These are phyloP conservation scores for Sporisorium reilianum DNA, from an alignment of 1,284 basidiomycete species.

Conservation along the genomic window DNA sequence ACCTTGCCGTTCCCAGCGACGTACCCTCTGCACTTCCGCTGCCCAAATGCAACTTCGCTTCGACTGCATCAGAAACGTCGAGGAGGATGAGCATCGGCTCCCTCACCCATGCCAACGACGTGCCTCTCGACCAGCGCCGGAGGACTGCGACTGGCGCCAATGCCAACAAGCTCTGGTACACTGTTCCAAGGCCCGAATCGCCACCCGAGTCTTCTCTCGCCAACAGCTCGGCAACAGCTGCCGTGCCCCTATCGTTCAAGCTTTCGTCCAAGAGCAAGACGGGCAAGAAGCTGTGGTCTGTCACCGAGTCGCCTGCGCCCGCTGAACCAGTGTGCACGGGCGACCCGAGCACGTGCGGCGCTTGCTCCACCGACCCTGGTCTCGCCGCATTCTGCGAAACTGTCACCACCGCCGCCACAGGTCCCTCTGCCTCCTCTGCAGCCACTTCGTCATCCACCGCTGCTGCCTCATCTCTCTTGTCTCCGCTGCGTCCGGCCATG, in stretches of 20 bases:
- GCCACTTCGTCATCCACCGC: neutral
- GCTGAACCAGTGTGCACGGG: slow-evolving; percentile 47
- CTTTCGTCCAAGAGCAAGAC: slow-evolving; percentile 2
- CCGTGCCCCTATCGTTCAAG: slow-evolving; percentile 29
- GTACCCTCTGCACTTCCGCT: slow-evolving; percentile 32
- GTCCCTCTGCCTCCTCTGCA: neutral
- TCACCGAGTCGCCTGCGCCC: slow-evolving; percentile 17
- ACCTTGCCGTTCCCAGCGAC: slow-evolving; percentile 32
- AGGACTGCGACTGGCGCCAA: neutral
- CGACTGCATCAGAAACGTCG: slow-evolving; percentile 19
- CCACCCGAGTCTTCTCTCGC: neutral
- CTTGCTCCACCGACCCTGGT: slow-evolving; percentile 53
- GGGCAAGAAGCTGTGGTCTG: slow-evolving; percentile 40
- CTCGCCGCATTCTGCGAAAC: slow-evolving; percentile 58
- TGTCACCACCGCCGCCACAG: slow-evolving; percentile 32
- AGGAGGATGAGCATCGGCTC: slow-evolving; percentile 47
- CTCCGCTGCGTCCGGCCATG: slow-evolving; percentile 21
- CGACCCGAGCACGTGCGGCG: slow-evolving; percentile 53
- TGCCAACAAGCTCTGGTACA: slow-evolving; percentile 50
- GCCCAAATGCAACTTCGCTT: slow-evolving; percentile 21
- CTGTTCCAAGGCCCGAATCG: slow-evolving; percentile 24
- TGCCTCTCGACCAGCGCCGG: slow-evolving; percentile 29
- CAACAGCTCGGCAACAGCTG: neutral
- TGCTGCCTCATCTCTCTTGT: neutral
- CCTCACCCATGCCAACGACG: slow-evolving; percentile 35